Evolutionary conservation across 768 basidiomycete species (phyloP).

Genomic region (Mycena sanguinolenta): DNA sequence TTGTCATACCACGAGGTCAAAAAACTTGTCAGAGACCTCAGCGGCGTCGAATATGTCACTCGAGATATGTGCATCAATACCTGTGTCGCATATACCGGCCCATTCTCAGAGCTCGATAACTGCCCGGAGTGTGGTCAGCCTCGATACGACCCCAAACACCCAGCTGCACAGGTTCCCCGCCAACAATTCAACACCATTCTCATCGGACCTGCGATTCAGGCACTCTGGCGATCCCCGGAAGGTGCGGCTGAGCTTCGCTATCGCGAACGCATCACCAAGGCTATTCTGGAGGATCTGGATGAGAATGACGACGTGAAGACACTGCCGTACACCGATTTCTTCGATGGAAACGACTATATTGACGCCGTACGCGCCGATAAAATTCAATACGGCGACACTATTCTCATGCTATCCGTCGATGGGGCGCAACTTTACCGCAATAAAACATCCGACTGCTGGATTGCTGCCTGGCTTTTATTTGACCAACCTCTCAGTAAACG

Average conservation of each 20-base stretch:
- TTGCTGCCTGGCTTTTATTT: slow-evolving; percentile 50
- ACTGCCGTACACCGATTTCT: slow-evolving; percentile 40
- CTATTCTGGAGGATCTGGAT: slow-evolving; percentile 31
- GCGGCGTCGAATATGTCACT: slow-evolving; percentile 49
- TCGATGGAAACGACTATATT: slow-evolving; percentile 44
- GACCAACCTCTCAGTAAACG: slow-evolving; percentile 45
- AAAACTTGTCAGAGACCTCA: slow-evolving; percentile 43
- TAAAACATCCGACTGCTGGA: slow-evolving; percentile 58
- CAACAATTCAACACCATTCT: slow-evolving; percentile 54
- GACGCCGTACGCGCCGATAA: slow-evolving; percentile 29
- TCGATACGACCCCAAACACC: slow-evolving; percentile 39
- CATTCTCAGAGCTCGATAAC: slow-evolving; percentile 41
- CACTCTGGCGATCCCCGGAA: slow-evolving; percentile 41
- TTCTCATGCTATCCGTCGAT: slow-evolving; percentile 52
- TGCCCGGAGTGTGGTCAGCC: slow-evolving; percentile 51
- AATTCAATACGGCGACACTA: slow-evolving; percentile 43
- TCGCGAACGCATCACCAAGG: slow-evolving; percentile 36
- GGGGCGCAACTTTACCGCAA: slow-evolving; percentile 56
- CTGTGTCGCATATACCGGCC: slow-evolving; percentile 53
- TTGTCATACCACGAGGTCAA: slow-evolving; percentile 48
- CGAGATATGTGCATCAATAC: slow-evolving; percentile 59
- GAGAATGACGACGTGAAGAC: not conserved
- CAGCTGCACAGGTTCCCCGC: slow-evolving; percentile 39
- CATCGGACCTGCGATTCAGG: slow-evolving; percentile 59
- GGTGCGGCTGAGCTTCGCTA: slow-evolving; percentile 47